Conservation (phyloP, 441 rosid species). For the Adansonia rubrostipa region DNA sequence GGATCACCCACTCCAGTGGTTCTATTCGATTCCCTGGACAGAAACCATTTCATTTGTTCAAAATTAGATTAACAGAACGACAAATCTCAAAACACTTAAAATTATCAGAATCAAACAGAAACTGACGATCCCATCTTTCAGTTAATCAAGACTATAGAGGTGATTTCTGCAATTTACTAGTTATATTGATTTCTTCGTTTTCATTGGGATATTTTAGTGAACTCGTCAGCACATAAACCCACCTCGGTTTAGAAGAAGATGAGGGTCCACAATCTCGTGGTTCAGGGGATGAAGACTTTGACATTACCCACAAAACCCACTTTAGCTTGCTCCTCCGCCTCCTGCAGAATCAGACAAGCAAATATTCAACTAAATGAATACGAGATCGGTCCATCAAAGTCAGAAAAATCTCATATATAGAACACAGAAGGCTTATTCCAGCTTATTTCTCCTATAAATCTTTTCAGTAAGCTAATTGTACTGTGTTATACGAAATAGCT, state of each 20-base stretch:
- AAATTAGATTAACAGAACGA: slow-evolving; percentile 21
- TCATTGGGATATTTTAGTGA: not conserved
- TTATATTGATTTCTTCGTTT: not conserved
- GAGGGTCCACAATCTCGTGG: slow-evolving; percentile 40
- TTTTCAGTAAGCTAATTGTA: slow-evolving; percentile 12
- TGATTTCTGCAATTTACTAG: not conserved
- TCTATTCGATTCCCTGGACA: slow-evolving; percentile 58
- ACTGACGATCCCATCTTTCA: not conserved
- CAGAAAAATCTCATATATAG: slow-evolving; percentile 14
- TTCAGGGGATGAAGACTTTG: slow-evolving; percentile 59
- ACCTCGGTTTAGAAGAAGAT: slow-evolving; percentile 47
- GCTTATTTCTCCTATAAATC: slow-evolving; percentile 2
- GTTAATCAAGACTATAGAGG: not conserved
- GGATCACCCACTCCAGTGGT: slow-evolving; percentile 53
- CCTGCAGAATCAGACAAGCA: slow-evolving; percentile 37
- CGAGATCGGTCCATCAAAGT: not conserved
- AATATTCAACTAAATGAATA: not conserved
- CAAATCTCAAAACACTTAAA: not conserved
- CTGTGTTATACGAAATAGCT: not conserved
- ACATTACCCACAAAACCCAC: slow-evolving; percentile 55
- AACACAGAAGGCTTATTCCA: slow-evolving; percentile 4
- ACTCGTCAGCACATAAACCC: not conserved
- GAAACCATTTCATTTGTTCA: slow-evolving; percentile 14
- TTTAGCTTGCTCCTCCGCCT: slow-evolving; percentile 36
- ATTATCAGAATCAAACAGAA: not conserved